Evolutionary conservation across 1,139 yeast genomes (phyloP), one percentile per base, ranked within the genome.

Genomic region (Kodamaea derodonti): DNA sequence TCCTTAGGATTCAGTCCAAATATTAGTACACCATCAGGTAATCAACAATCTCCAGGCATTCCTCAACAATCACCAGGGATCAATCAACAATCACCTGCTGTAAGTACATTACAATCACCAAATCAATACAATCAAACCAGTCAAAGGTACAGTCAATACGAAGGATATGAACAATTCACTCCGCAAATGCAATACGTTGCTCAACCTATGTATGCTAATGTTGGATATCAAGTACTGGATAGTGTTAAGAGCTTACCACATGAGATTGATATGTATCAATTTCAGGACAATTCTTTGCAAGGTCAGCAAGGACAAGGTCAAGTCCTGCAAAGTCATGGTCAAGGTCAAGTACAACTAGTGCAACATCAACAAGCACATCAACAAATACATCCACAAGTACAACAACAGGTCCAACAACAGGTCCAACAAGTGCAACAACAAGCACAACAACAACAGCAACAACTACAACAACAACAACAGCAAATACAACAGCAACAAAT

Each of bases 381-480:
- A 4, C 31, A 20, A 20, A n/a, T 18, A 11, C 24, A 16, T 24
- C 31, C 31, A 18, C 25, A 20, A 13, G n/a, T n/a, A n/a, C 25
- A 20, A 10, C 24, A 18, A 29, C 31, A 18, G 6, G 23, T 14
- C 7, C 24, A 18, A n/a, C 31, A 18, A 18, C 18, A 20, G 8
- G 11, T 10, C 6, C 18, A 15, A 5, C 22, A 29, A n/a, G 31
- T 24, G 9, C 22, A 18, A 9, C 22, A 18, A 18, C 22, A 18
- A 18, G 9, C 6, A 18, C 9, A 7, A 18, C 24, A 29, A 20
- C 24, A 18, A 18, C 22, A 18, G 9, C 9, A 23, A 24, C 33
- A 36, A 31, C 32, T 34, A 36, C 37, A 40, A 31, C 37, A 32
- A 34, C 29, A 34, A 33, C 28, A 18, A 20, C 34, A 22, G 9